Conservation (phyloP, 2,329 filamentous ascomycete genomes). For the Fusarium illudens region DNA sequence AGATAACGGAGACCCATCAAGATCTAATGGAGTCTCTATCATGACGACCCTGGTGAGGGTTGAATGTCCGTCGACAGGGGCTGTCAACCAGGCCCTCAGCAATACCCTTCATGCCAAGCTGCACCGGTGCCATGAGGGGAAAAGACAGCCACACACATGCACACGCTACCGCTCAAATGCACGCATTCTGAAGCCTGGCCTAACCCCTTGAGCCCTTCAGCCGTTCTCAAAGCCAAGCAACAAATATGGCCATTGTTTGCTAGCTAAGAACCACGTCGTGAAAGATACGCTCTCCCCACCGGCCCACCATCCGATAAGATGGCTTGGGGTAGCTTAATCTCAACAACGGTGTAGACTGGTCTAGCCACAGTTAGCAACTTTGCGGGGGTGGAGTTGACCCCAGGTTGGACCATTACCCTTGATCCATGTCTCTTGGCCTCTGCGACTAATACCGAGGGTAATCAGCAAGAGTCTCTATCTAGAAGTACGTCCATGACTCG, state of each 20-base stretch:
- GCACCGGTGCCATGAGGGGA: neutral
- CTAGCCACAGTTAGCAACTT: neutral
- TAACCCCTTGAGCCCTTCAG: neutral
- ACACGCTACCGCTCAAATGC: neutral
- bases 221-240: neutral
- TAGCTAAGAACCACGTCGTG: neutral
- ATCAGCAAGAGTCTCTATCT: neutral
- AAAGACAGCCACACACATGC: neutral
- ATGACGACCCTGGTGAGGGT: neutral
- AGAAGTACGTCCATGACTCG: neutral
- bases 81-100: neutral
- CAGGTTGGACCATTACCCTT: neutral
- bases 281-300: neutral
- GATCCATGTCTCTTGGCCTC: neutral
- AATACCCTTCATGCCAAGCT: neutral
- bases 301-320: neutral
- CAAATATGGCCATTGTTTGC: neutral
- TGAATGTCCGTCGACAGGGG: neutral
- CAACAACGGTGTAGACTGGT: constrained; percentile 1
- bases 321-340: neutral
- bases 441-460: neutral
- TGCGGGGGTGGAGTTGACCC: constrained; percentile 14
- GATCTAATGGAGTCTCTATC: neutral
- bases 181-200: neutral
- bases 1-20: neutral